Evolutionary conservation across 257 asterid genomes (phyloP).

Genomic region (Cynanchum wilfordii): DNA sequence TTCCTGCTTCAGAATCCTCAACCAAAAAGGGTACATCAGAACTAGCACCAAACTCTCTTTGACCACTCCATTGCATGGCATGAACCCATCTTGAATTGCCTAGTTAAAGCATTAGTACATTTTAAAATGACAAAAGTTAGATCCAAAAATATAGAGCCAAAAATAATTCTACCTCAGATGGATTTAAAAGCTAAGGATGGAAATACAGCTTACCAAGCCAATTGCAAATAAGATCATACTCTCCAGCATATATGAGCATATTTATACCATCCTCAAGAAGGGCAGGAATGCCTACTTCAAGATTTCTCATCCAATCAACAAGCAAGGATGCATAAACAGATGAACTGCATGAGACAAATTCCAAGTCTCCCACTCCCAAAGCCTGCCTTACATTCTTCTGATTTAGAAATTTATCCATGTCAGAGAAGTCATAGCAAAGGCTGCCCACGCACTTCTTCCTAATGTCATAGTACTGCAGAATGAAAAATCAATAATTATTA

Average conservation of each 20-base stretch:
- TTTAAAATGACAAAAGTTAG: not conserved
- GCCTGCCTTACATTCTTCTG: conserved; percentile 28
- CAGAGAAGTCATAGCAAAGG: conserved; percentile 39
- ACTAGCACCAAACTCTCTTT: conserved; percentile 57
- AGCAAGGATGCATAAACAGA: conserved; percentile 30
- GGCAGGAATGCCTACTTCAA: conserved; percentile 31
- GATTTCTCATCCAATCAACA: conserved; percentile 37
- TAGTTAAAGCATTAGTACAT: conserved; percentile 13
- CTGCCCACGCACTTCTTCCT: conserved; percentile 30
- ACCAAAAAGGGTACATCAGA: conserved; percentile 64
- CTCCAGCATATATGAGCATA: conserved; percentile 36
- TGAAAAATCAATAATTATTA: conserved; percentile 2
- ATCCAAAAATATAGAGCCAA: not conserved
- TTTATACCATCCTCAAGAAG: conserved; percentile 35
- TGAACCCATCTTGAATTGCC: conserved; percentile 98
- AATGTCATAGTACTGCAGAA: conserved; percentile 35
- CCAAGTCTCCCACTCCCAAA: conserved; percentile 34
- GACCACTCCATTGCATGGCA: conserved; percentile 92
- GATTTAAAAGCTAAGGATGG: not conserved
- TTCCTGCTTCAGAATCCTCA: conserved; percentile 70
- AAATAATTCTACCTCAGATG: not conserved
- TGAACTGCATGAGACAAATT: conserved; percentile 33
- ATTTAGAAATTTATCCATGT: conserved; percentile 30
- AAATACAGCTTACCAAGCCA: conserved; percentile 31
- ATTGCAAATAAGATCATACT: conserved; percentile 39